Conservation (phyloP, 2,329 filamentous ascomycete species). For the Arachnopeziza araneosa region DNA sequence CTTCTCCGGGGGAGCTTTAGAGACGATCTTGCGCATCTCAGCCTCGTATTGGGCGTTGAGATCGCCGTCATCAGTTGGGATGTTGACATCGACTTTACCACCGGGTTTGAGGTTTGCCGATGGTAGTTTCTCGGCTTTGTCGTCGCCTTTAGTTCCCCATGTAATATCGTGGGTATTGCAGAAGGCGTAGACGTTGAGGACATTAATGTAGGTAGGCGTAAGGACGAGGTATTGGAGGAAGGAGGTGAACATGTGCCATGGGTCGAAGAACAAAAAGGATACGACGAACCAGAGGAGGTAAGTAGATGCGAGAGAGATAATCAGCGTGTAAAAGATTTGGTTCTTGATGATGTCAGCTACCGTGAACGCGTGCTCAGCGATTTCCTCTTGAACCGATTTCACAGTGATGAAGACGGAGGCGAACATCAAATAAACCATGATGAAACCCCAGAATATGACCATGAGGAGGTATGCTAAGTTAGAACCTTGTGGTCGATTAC, state of each 20-base stretch:
- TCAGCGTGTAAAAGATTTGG: slow-evolving; percentile 84
- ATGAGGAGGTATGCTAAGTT: slow-evolving; percentile 93
- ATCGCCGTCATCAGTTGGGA: slow-evolving; percentile 85
- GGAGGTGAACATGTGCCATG: slow-evolving; percentile 98
- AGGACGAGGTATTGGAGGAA: slow-evolving; percentile 92
- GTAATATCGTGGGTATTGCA: slow-evolving; percentile 98
- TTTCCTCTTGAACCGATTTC: slow-evolving; percentile 69
- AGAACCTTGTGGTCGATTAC: slow-evolving; percentile 90
- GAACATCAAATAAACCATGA: slow-evolving; percentile 95
- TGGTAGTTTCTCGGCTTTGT: slow-evolving; percentile 86
- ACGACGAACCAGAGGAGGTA: slow-evolving; percentile 90
- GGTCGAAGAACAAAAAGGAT: slow-evolving; percentile 92
- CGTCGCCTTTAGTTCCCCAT: slow-evolving; percentile 97
- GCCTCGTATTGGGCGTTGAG: slow-evolving; percentile 91
- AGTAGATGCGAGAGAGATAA: slow-evolving; percentile 86
- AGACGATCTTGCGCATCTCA: slow-evolving; percentile 68
- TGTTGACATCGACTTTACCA: slow-evolving; percentile 86
- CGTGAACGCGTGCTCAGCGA: slow-evolving; percentile 58
- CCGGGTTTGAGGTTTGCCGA: slow-evolving; percentile 87
- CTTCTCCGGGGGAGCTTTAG: slow-evolving; percentile 70
- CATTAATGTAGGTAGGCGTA: slow-evolving; percentile 95
- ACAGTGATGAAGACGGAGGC: slow-evolving; percentile 93
- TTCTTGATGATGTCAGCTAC: slow-evolving; percentile 76
- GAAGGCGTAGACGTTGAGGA: slow-evolving; percentile 98
- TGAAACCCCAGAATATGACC: slow-evolving; percentile 96